Evolutionary conservation across 2,329 filamentous ascomycete genomes (phyloP), one percentile per base, ranked within the genome.

Genomic region (Xylogone sp.): DNA sequence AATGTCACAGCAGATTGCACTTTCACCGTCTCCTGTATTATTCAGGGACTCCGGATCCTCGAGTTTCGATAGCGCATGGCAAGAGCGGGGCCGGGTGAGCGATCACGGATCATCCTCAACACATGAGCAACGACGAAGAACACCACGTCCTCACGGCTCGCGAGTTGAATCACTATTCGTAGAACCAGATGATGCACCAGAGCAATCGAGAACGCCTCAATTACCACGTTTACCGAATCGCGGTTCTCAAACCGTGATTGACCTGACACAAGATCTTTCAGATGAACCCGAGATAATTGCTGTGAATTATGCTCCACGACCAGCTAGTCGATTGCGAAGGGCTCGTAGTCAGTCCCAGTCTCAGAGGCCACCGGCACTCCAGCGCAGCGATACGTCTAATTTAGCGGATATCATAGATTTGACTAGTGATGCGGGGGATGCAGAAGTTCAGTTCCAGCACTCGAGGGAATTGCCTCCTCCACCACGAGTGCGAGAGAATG

Each of bases 401-500:
- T 21, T 64, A 10, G 54, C 48, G n/a, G 54, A 61, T 18, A 65
- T 81, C 22, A 80, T 82, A 49, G 79, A 82, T 59, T 70, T 82
- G 9, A 82, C 79, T 2, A 67, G 66, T 21, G 77, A 81, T 52
- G 70, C 69, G 6, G 67, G 70, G 16, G 69, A 71, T 13, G 48
- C 57, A 21, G 67, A 69, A 4, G 48, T 66, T 31, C 64, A 68
- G 1, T 57, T 70, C 6, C 60, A 61, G 59, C 46, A 55, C 58
- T 49, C 43, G 58, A 46, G 62, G 56, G 13, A 54, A 59, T 49
- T 61, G 48, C 34, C 34, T 16, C 34, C 34, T 39, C 13, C n/a
- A 39, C 13, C 29, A 20, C 51, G 44, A 44, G 49, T 42, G 34
- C 42, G 42, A 48, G 54, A 49, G 53, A 58, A 42, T 60, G 64